Percentiles rank a stretch among this genome's conserved stretches.
Evolutionary conservation across 139 green algal species (phyloP).

Genomic region (Coelastrella sp.): DNA sequence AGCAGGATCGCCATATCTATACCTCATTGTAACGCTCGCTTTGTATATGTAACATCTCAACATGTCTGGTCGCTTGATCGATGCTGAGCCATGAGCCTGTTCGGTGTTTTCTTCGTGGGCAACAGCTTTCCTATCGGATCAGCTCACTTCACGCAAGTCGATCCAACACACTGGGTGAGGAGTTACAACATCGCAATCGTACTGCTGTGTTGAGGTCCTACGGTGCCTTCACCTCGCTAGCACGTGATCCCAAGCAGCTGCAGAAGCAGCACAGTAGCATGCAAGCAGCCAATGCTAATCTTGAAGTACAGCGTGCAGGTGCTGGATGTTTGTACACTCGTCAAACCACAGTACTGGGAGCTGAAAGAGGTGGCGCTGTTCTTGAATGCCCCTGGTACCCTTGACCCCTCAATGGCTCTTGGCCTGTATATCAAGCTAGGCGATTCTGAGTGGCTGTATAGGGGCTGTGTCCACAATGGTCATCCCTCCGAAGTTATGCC

Average conservation of each 20-base stretch:
- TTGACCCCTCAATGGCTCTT: constrained; percentile 54
- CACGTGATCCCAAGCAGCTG: too few species aligned
- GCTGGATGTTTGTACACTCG: constrained; percentile 54
- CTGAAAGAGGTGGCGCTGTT: constrained; percentile 60
- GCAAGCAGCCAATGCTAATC: neutral
- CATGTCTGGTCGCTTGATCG: neutral
- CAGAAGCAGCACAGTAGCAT: too few species aligned
- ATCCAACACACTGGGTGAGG: constrained; percentile 60
- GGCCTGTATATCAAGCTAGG: constrained; percentile 66
- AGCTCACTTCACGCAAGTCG: constrained; percentile 45
- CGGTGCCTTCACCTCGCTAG: too few species aligned
- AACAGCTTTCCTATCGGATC: constrained; percentile 48
- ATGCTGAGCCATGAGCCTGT: constrained; percentile 21
- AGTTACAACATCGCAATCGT: too few species aligned
- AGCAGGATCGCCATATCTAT: too few species aligned
- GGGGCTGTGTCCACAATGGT: constrained; percentile 62
- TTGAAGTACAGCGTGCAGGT: constrained; percentile 29
- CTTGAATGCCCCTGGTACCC: constrained; percentile 33
- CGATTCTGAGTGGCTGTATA: constrained; percentile 62
- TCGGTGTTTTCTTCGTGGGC: constrained; percentile 57
- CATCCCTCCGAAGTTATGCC: constrained; percentile 70
- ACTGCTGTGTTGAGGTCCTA: too few species aligned
- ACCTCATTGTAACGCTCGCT: too few species aligned
- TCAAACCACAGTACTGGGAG: constrained; percentile 56
- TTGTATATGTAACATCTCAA: too few species aligned